A percentile compares a stretch with the other conserved stretches of the same genome.
Conservation (phyloP, 495 filamentous ascomycete genomes). For the Penicillium cosmopolitanum region DNA sequence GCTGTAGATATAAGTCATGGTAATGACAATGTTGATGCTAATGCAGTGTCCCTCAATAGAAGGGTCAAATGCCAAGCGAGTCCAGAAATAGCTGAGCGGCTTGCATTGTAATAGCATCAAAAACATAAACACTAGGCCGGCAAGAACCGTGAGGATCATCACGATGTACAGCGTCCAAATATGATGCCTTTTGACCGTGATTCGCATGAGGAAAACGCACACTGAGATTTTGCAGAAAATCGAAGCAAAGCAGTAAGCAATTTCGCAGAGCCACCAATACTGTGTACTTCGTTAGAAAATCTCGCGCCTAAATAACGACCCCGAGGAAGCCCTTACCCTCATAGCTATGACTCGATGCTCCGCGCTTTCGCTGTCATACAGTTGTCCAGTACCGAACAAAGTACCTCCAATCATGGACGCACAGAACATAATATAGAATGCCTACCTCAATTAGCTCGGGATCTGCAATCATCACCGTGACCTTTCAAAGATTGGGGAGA, state of each 20-base stretch:
- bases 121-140: slow-evolving; percentile 44
- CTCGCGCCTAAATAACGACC: not conserved
- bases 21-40: slow-evolving; percentile 37
- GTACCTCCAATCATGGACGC: slow-evolving; percentile 46
- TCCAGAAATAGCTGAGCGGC: slow-evolving; percentile 49
- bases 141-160: slow-evolving; percentile 39
- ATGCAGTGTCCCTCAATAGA: slow-evolving; percentile 42
- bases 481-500: not conserved
- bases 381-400: slow-evolving; percentile 40
- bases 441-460: slow-evolving; percentile 17
- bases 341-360: slow-evolving; percentile 40
- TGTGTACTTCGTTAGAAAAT: slow-evolving; percentile 7
- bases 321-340: slow-evolving; percentile 31
- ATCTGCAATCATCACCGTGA: not conserved
- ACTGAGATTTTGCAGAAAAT: slow-evolving; percentile 48
- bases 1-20: slow-evolving; percentile 49
- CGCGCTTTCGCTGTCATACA: slow-evolving; percentile 28
- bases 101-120: slow-evolving; percentile 49
- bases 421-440: slow-evolving; percentile 43
- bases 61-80: slow-evolving; percentile 29
- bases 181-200: slow-evolving; percentile 40
- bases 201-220: slow-evolving; percentile 51
- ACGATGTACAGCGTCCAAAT: slow-evolving; percentile 43
- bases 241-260: slow-evolving; percentile 47
- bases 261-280: slow-evolving; percentile 51